Evolutionary conservation across 805 yeast species (phyloP), one percentile per base, ranked within the genome.

Genomic region (Tetrapisispora namnaoensis): DNA sequence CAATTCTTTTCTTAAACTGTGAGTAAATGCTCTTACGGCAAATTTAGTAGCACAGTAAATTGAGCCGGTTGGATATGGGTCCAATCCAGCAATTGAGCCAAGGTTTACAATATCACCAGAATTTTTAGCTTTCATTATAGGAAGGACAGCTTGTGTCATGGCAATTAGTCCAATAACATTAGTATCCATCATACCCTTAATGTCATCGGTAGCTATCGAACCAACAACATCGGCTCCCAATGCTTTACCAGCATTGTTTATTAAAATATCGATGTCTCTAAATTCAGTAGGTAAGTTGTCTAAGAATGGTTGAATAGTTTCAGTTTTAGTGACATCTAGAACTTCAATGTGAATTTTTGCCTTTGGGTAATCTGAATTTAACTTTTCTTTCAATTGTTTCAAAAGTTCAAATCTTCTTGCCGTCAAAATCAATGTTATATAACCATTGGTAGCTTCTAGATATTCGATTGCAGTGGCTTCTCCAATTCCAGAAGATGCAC

Each of bases 401-500:
- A 86, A 67, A 51, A 78, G 78, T 7, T 81, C 86, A 37, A 74
- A 54, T 69, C 95, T 80, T 68, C 96, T 79, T 3, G 96, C 95
- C 3, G 89, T 75, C 22, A 88, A 72, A 53, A 88, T 73, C 57
- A 88, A 74, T 59, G 83, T 82, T 56, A 84, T 63, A 13, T 82
- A 65, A 32, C 95, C 95, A 44, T 78, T 71, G 21, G 91, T 73
- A 16, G 88, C 86, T 21, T 62, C 80, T 40, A 96, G 93, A 55
- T 87, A 80, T 63, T 90, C 95, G 43, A 75, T 67, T 16, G 97
- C 98, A 11, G 96, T 89, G 47, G 95, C 93, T 55, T 79, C 80
- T 13, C 98, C 99, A 59, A 91, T 91, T 49, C 98, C 98, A 16
- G 96, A 81, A 24, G 96, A 86, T 8, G 98, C 98, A 53, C 98